Evolutionary conservation across 2,329 filamentous ascomycete genomes (phyloP), one percentile per base, ranked within the genome.

Genomic region (Verticillium alfalfae): DNA sequence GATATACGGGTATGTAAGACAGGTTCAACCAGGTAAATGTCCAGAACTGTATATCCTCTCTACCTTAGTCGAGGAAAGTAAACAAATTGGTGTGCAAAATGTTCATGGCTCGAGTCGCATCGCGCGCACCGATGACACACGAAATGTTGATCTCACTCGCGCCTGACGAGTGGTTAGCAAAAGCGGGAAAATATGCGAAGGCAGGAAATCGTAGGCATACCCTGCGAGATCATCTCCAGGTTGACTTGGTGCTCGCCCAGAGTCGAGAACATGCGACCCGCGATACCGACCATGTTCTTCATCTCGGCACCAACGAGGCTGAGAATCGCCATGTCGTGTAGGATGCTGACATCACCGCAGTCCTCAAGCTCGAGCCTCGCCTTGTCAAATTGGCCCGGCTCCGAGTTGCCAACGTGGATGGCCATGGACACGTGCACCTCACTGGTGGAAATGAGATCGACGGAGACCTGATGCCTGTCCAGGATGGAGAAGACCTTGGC

Each of bases 121-220:
- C 93, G 67, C 88, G 83, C 67, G 92, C 92, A 70, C 96, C 92
- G 73, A 99, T 96, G 56, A 99, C 95, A 72, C 95, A 99, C 12
- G 93, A 97, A 64, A 99, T 99, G 75, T 98, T 99, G 78, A 99
- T 99, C 80, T 99, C 95, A 73, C 93, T 97, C 34, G 95, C 95
- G 70, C 93, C 93, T 96, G 67, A 45, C 5, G 5, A 22, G 5
- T 34, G 45, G 18, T 52, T 26, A 52, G 54, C 34, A 13, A 34
- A 9, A 56, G 13, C n/a, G 26, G 26, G 5, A 56, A 16, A 9
- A 31, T 15, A 18, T 16, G 2, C 12, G 4, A 13, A 13, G 10
- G 16, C 26, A 22, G 26, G 31, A 10, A 1, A n/a, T 15, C 6
- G 4, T 8, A 4, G 8, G 70, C 81, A 70, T 82, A 94, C 95